phyloP scores from a whole-genome alignment of 2,329 filamentous ascomycete species.

The Diaporthe amygdali region DNA sequence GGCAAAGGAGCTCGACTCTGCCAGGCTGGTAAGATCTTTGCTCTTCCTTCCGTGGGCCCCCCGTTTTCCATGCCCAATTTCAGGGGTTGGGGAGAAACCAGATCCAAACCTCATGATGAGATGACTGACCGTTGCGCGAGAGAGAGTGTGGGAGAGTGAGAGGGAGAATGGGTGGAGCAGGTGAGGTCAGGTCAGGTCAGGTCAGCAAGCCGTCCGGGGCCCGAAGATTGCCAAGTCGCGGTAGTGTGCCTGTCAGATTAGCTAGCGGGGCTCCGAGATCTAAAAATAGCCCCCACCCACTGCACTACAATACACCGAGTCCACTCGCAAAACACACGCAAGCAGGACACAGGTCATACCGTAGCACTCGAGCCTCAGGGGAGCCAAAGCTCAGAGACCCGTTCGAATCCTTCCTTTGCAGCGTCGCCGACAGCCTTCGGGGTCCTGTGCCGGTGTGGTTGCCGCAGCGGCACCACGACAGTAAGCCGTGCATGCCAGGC shows the following conservation, averaged over 20 bases:
- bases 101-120: not conserved
- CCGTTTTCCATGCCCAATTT: not conserved
- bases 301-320: not conserved
- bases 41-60: slow-evolving; percentile 7
- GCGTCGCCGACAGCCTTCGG: slow-evolving; percentile 1
- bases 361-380: not conserved
- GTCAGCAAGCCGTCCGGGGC: slow-evolving; percentile 11
- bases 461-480: slow-evolving; percentile 8
- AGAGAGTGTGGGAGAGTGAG: not conserved
- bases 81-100: not conserved
- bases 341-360: not conserved
- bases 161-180: not conserved
- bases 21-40: slow-evolving; percentile 6
- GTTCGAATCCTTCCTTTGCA: slow-evolving; percentile 8
- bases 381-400: not conserved
- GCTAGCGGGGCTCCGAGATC: slow-evolving; percentile 17
- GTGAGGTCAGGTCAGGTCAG: slow-evolving; percentile 2
- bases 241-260: not conserved
- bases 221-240: slow-evolving; percentile 14
- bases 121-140: not conserved
- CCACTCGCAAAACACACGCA: not conserved
- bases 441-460: not conserved
- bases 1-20: slow-evolving; percentile 8
- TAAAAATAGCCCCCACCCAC: slow-evolving; percentile 25
- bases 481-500: slow-evolving; percentile 11